A percentile compares a stretch with the other conserved stretches of the same genome.
These are phyloP conservation scores for Komagataea norvegica DNA, from an alignment of 1,139 yeast species.

Conservation along the genomic window DNA sequence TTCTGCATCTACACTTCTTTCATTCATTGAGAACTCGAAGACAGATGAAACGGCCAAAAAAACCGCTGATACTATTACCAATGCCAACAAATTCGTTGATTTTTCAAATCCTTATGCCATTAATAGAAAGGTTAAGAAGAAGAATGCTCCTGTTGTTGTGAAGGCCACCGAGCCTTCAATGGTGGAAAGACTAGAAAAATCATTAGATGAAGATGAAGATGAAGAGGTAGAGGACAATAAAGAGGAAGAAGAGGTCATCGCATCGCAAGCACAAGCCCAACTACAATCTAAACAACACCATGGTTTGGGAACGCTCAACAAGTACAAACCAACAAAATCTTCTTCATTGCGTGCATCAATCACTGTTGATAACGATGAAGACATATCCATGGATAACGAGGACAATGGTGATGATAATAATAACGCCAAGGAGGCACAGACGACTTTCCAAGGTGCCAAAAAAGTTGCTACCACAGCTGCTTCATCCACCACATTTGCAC, in stretches of 20 bases:
- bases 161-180: slow-evolving; percentile 13
- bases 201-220: slow-evolving; percentile 10
- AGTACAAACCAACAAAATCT: slow-evolving; percentile 33
- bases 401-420: slow-evolving; percentile 5
- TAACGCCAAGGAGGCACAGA: slow-evolving; percentile 5
- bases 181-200: slow-evolving; percentile 21
- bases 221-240: not conserved
- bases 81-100: slow-evolving; percentile 26
- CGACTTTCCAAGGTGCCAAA: no score
- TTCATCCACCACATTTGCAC: not conserved
- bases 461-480: no score
- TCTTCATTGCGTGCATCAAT: slow-evolving; percentile 33
- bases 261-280: slow-evolving; percentile 11
- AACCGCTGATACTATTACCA: slow-evolving; percentile 22
- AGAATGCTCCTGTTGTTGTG: slow-evolving; percentile 6
- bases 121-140: slow-evolving; percentile 24
- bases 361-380: slow-evolving; percentile 16
- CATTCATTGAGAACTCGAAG: slow-evolving; percentile 47
- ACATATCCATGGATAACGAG: slow-evolving; percentile 10
- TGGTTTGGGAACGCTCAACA: slow-evolving; percentile 13
- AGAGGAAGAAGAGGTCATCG: no score
- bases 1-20: slow-evolving; percentile 62
- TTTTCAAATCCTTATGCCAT: slow-evolving; percentile 52
- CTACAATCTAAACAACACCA: slow-evolving; percentile 6
- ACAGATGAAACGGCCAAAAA: slow-evolving; percentile 31